phyloP scores from a whole-genome alignment of 2,329 filamentous ascomycete species.

The Dactylella cylindrospora region DNA sequence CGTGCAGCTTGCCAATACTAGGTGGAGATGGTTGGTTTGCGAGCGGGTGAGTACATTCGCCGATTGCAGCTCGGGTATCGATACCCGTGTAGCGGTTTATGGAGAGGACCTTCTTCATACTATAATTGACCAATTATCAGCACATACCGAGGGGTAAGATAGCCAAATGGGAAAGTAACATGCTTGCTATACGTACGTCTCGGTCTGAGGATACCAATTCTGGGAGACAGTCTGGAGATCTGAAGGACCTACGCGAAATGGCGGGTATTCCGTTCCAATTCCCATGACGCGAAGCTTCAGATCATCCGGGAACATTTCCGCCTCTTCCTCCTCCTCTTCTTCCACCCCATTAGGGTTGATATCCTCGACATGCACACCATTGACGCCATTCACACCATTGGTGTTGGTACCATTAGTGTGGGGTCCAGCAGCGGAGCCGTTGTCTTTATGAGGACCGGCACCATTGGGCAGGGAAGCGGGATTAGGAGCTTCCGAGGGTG shows the following conservation, averaged over 20 bases:
- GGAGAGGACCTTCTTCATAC: constrained; percentile 64
- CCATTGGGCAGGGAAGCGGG: constrained; percentile 1
- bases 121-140: no score
- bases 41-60: constrained; percentile 62
- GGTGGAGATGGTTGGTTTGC: constrained; percentile 61
- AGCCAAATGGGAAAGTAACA: constrained; percentile 43
- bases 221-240: constrained; percentile 59
- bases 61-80: constrained; percentile 64
- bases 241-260: constrained; percentile 58
- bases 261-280: constrained; percentile 63
- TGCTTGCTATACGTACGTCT: no score
- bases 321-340: constrained; percentile 15
- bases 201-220: constrained; percentile 62
- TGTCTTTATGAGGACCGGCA: neutral
- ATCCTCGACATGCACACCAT: constrained; percentile 3
- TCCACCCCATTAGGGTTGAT: neutral
- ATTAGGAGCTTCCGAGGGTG: constrained; percentile 14
- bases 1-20: constrained; percentile 60
- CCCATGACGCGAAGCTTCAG: constrained; percentile 65
- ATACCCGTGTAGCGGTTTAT: constrained; percentile 69
- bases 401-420: neutral
- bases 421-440: constrained; percentile 2
- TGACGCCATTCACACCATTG: neutral
- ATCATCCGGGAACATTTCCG: constrained; percentile 51
- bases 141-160: neutral